Conservation (phyloP, 108 stramenopile species). For the Cyclotella sp. region DNA sequence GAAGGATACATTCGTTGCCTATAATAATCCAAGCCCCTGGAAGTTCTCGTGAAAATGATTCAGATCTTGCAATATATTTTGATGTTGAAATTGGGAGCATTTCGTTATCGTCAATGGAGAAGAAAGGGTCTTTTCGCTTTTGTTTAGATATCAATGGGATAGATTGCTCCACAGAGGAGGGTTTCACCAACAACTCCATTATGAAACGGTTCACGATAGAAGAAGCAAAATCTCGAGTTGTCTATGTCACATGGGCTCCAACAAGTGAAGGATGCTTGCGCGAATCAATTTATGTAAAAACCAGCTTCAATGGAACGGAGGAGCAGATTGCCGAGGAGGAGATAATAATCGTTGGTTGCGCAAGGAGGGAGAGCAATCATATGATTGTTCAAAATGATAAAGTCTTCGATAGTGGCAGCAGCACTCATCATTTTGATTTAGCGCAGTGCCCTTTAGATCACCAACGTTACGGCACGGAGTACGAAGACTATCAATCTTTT, state of each 20-base stretch:
- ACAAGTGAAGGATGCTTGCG: neutral
- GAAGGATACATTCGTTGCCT: neutral
- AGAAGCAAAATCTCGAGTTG: conserved; percentile 4
- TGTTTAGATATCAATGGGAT: too few species aligned
- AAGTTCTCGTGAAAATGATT: neutral
- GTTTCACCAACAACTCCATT: neutral
- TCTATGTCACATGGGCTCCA: conserved; percentile 1
- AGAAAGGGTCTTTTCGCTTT: neutral
- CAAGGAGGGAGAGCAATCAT: neutral
- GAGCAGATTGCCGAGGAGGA: conserved; percentile 1
- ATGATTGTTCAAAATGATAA: neutral
- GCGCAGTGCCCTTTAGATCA: conserved; percentile 13
- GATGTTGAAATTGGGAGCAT: neutral
- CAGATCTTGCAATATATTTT: neutral
- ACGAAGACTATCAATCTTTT: neutral
- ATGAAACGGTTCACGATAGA: neutral
- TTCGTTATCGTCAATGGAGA: neutral
- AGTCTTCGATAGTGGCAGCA: neutral
- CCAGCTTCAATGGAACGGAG: neutral
- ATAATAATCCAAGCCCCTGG: neutral
- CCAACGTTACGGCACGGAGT: neutral
- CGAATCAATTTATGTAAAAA: neutral
- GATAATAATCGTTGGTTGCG: conserved; percentile 1
- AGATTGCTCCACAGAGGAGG: neutral
- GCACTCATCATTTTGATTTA: conserved; percentile 1